A percentile compares a stretch with the other conserved stretches of the same genome.
phyloP scores from a whole-genome alignment of 2,329 filamentous ascomycete genomes.

The Penicillium sp. region DNA sequence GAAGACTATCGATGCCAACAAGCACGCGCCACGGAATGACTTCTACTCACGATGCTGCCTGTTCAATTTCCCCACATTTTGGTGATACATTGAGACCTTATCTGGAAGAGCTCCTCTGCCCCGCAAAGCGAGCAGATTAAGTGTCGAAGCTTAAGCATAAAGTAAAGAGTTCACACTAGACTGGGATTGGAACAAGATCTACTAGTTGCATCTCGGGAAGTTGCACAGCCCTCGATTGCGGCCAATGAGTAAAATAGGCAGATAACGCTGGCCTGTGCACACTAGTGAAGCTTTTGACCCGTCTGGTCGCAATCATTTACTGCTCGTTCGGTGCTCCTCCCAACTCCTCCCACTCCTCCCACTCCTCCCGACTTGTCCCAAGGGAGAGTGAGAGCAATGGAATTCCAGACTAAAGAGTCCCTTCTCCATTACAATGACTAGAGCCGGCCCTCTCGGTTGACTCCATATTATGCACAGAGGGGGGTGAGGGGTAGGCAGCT shows the following conservation, averaged over 20 bases:
- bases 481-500: neutral
- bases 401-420: neutral
- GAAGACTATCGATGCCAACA: neutral
- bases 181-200: neutral
- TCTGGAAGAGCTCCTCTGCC: neutral
- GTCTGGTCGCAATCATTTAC: neutral
- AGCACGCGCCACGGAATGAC: neutral
- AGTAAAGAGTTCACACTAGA: neutral
- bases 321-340: neutral
- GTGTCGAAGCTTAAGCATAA: neutral
- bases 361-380: neutral
- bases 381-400: neutral
- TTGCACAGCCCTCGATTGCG: neutral
- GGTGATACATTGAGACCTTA: neutral
- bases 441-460: neutral
- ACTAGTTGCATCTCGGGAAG: neutral
- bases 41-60: neutral
- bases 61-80: neutral
- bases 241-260: neutral
- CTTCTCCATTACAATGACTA: too few species aligned
- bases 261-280: too few species aligned
- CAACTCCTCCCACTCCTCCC: constrained; percentile 21
- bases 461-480: neutral
- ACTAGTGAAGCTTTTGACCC: neutral
- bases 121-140: neutral